These are phyloP conservation scores for Arthrobotrys musiformis DNA, from an alignment of 2,329 filamentous ascomycete genomes.

Conservation along the genomic window DNA sequence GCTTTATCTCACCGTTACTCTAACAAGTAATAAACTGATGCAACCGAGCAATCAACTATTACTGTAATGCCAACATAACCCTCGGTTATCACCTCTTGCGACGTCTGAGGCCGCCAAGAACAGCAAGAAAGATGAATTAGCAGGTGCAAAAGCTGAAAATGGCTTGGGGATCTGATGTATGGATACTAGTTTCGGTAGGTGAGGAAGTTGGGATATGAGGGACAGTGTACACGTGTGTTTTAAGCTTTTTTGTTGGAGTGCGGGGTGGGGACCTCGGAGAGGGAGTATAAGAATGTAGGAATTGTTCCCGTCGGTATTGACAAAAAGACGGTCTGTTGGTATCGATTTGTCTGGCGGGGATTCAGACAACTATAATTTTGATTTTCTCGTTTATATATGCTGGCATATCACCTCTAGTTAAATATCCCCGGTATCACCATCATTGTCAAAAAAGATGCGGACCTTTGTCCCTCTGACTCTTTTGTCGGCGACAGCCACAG, in stretches of 20 bases:
- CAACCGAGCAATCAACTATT: neutral
- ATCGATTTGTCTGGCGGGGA: too few species aligned
- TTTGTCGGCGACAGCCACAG: neutral
- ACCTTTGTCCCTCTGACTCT: neutral
- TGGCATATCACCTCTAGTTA: neutral
- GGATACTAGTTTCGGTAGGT: neutral
- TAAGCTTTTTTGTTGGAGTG: neutral
- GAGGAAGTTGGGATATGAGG: too few species aligned
- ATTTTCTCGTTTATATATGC: neutral
- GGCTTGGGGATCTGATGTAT: too few species aligned
- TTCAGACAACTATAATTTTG: too few species aligned
- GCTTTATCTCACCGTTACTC: neutral
- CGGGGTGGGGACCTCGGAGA: neutral
- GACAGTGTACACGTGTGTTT: neutral
- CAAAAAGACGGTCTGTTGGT: too few species aligned
- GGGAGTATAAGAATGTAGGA: neutral
- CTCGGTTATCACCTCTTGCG: neutral
- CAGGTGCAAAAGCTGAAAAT: neutral
- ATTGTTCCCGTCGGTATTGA: neutral
- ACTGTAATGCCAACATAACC: too few species aligned
- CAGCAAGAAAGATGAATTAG: neutral
- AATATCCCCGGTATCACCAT: neutral
- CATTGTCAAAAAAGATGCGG: constrained; percentile 8
- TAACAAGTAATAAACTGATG: neutral
- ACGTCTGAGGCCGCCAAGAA: neutral